phyloP scores from a whole-genome alignment of 2,329 filamentous ascomycete genomes.

The Bipolaris victoriae region DNA sequence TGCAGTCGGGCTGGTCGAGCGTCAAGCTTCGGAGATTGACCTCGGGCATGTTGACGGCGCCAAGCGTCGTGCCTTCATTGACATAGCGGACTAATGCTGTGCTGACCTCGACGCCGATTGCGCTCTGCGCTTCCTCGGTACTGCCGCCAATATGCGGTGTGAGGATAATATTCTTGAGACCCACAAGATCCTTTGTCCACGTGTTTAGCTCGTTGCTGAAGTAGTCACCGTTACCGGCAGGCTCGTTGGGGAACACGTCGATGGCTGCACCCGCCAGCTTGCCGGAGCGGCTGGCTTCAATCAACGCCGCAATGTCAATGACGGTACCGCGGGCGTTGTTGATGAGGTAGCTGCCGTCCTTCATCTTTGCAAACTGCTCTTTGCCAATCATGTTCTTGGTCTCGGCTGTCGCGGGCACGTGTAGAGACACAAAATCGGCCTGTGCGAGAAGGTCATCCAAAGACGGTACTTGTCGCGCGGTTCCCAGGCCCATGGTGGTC shows the following conservation, averaged over 20 bases:
- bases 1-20: constrained; percentile 85
- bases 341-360: constrained; percentile 89
- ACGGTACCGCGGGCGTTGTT: constrained; percentile 95
- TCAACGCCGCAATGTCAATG: constrained; percentile 89
- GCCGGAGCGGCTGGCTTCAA: constrained; percentile 82
- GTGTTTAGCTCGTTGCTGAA: constrained; percentile 83
- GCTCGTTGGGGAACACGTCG: constrained; percentile 94
- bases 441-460: constrained; percentile 76
- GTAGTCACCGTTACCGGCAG: constrained; percentile 91
- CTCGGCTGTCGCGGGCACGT: constrained; percentile 92
- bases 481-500: constrained; percentile 93
- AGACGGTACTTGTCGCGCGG: constrained; percentile 79
- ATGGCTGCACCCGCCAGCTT: constrained; percentile 94
- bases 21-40: constrained; percentile 88
- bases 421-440: constrained; percentile 91
- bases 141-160: constrained; percentile 97
- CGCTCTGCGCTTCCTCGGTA: constrained; percentile 95
- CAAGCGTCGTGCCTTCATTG: constrained; percentile 89
- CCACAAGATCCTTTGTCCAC: constrained; percentile 85
- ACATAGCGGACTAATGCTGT: constrained; percentile 91
- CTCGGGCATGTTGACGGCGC: constrained; percentile 97
- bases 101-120: constrained; percentile 91
- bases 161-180: constrained; percentile 88
- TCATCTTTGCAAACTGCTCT: constrained; percentile 84
- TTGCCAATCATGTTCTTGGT: constrained; percentile 91